Base-by-base conservation (phyloP, 2,329 filamentous ascomycete species). In the Venturia aucupariae region DNA sequence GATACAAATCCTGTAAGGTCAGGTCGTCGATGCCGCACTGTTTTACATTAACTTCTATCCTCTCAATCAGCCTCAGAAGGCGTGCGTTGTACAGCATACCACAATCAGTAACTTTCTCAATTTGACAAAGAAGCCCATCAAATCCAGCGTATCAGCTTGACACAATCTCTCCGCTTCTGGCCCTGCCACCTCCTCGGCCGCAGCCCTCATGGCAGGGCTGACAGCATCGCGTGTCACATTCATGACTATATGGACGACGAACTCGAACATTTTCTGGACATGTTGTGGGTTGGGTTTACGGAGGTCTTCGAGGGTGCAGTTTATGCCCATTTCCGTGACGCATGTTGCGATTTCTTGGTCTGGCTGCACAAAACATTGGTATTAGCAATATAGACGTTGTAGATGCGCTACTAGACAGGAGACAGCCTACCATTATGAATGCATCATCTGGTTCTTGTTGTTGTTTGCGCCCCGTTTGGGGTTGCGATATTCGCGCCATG, bases 191-290 rank as follows among this genome's bases (percentile, higher is more conserved):
- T 97, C 90, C 69, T 96, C 90, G 22, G 90, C 89, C 0, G 93
- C 93, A 17, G 92, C 92, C 72, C 88, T 88, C 92, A 99, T 96
- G 8, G 92, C 92, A 11, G 94, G 94, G 73, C 96, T 92, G 67
- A 99, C 89, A 6, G 92, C 91, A 69, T 96, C 92, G 70, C 92
- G 89, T 42, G 92, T 97, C 64, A 90, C 88, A 78, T 96, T 97
- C 80, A 97, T 90, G 35, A 97, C 84, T 22, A 97, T 82, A 73
- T 97, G 92, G 66, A 92, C 92, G 70, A 99, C 94, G 89, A 92
- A 96, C 81, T 99, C 94, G 73, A 97, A 96, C 62, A 99, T 92
- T 81, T 94, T 92, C 77, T 99, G 94, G 63, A 97, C 92, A 72
- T 96, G 92, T 66, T 93, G 85, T 3, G 94, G 89, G 71, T 96